Conservation (phyloP, 2,329 filamentous ascomycete species). For the Samsoniella hepiali region DNA sequence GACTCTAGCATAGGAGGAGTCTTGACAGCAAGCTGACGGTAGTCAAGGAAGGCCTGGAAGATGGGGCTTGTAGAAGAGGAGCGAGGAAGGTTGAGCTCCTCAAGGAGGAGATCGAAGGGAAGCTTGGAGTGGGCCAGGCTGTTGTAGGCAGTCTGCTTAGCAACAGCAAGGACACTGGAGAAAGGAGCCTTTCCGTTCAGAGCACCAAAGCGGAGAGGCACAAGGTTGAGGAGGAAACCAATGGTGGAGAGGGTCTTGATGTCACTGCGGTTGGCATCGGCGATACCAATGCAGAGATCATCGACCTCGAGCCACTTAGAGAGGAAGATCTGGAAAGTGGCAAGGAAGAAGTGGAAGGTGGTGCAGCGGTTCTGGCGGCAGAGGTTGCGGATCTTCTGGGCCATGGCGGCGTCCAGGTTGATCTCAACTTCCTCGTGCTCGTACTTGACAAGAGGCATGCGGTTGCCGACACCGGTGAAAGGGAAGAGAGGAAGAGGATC, state of each 20-base stretch:
- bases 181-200: conserved; percentile 23
- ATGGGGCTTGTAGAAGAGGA: conserved; percentile 39
- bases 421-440: conserved; percentile 20
- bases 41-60: conserved; percentile 48
- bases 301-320: conserved; percentile 28
- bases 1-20: conserved; percentile 26
- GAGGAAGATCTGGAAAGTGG: conserved; percentile 36
- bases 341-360: conserved; percentile 47
- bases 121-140: conserved; percentile 39
- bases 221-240: conserved; percentile 43
- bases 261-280: conserved; percentile 33
- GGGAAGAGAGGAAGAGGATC: conserved; percentile 22
- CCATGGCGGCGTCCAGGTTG: conserved; percentile 17
- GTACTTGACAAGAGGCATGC: conserved; percentile 19
- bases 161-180: conserved; percentile 21
- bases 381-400: conserved; percentile 20
- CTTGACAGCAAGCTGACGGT: conserved; percentile 34
- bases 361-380: conserved; percentile 24
- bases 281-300: conserved; percentile 44
- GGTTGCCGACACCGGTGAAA: conserved; percentile 17
- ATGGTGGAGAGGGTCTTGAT: conserved; percentile 30
- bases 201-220: conserved; percentile 39
- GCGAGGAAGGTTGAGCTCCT: conserved; percentile 39
- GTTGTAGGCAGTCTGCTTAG: conserved; percentile 28
- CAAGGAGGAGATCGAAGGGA: conserved; percentile 45